Evolutionary conservation across 106 monocot genomes (phyloP).

Genomic region (Dioscorea alata): DNA sequence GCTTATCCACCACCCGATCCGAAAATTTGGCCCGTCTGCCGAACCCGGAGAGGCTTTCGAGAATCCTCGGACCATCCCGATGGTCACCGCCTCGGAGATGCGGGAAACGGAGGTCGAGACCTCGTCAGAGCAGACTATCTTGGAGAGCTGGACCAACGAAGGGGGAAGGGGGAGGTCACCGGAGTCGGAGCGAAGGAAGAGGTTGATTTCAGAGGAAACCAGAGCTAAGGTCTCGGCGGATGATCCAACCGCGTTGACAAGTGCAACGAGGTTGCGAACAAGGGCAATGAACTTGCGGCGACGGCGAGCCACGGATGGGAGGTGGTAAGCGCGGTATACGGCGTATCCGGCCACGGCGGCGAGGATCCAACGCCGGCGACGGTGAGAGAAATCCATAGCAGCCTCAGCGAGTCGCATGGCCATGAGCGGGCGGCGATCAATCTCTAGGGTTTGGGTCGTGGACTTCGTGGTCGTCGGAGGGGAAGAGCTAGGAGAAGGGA

Average conservation of each 20-base stretch:
- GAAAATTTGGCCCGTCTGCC: slow-evolving; percentile 10
- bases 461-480: too few species aligned
- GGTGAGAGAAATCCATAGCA: slow-evolving; percentile 21
- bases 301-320: slow-evolving; percentile 32
- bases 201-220: slow-evolving; percentile 52
- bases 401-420: not conserved
- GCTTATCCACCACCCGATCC: slow-evolving; percentile 44
- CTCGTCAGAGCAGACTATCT: slow-evolving; percentile 53
- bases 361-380: slow-evolving; percentile 41
- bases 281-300: slow-evolving; percentile 26
- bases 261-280: slow-evolving; percentile 23
- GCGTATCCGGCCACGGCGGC: slow-evolving; percentile 38
- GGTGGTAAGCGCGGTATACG: slow-evolving; percentile 61
- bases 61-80: slow-evolving; percentile 38
- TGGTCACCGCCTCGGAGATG: slow-evolving; percentile 51
- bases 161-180: slow-evolving; percentile 56
- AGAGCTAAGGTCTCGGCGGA: slow-evolving; percentile 42
- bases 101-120: slow-evolving; percentile 38
- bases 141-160: slow-evolving; percentile 38
- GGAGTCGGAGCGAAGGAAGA: slow-evolving; percentile 62
- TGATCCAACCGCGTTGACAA: slow-evolving; percentile 38
- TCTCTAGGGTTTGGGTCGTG: too few species aligned
- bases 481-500: too few species aligned
- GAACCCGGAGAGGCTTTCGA: slow-evolving; percentile 1
- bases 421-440: not conserved